Evolutionary conservation across 164 flowering plant genomes (phyloP).

Genomic region (Cinnamomum chago): DNA sequence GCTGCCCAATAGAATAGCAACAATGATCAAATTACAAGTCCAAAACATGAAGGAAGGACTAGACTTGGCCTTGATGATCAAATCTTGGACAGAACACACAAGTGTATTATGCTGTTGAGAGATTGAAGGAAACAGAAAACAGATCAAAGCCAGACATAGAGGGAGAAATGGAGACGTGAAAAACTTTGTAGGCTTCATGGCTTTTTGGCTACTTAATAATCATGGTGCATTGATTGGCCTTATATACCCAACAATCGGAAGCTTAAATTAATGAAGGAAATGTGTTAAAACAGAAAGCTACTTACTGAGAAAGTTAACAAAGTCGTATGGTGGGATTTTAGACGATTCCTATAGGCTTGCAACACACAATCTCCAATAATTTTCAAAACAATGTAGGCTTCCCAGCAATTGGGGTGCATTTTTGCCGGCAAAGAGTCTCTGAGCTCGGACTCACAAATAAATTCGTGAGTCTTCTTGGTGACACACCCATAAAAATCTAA

Average conservation of each 20-base stretch:
- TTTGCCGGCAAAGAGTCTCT: too few species aligned
- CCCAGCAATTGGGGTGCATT: not conserved
- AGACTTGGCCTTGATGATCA: constrained; percentile 10
- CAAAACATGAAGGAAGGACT: constrained; percentile 11
- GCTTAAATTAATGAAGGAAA: too few species aligned
- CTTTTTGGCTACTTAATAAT: not conserved
- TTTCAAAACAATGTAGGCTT: not conserved
- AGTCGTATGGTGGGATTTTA: too few species aligned
- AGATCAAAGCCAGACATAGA: not conserved
- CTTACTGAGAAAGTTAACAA: too few species aligned
- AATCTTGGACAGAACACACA: constrained; percentile 2
- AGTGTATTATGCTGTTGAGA: constrained; percentile 7
- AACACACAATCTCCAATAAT: not conserved
- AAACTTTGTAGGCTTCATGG: not conserved
- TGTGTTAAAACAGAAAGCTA: too few species aligned
- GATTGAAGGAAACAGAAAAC: not conserved
- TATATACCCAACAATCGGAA: not conserved
- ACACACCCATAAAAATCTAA: too few species aligned
- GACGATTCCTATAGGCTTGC: too few species aligned
- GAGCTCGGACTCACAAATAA: too few species aligned
- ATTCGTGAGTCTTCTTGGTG: too few species aligned
- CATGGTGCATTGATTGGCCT: not conserved
- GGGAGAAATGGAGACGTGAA: not conserved
- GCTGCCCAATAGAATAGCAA: constrained; percentile 5
- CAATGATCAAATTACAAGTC: constrained; percentile 10